phyloP scores from a whole-genome alignment of 176 grass and related monocot species.

The Cenchrus americanus region DNA sequence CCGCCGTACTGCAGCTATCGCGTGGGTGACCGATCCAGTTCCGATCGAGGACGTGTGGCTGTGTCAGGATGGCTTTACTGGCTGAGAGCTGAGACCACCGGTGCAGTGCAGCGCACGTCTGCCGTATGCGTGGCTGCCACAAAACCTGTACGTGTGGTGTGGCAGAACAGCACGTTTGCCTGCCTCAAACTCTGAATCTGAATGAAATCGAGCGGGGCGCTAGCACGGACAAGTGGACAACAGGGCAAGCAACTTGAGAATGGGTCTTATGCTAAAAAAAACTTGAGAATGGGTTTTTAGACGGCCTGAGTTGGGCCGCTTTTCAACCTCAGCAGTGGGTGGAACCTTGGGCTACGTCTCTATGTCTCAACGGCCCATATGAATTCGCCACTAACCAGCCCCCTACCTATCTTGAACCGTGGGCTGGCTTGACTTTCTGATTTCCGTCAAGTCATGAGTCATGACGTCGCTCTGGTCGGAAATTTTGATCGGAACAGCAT shows the following conservation, averaged over 20 bases:
- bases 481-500: neutral
- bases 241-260: too few species aligned
- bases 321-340: too few species aligned
- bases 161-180: too few species aligned
- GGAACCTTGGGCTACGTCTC: neutral
- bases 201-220: neutral
- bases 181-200: neutral
- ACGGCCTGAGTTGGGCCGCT: neutral
- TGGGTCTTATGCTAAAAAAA: too few species aligned
- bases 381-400: neutral
- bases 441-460: neutral
- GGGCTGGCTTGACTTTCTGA: neutral
- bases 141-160: too few species aligned
- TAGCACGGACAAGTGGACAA: too few species aligned
- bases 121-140: neutral
- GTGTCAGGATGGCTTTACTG: too few species aligned
- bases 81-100: neutral
- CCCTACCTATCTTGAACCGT: neutral
- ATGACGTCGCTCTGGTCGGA: neutral
- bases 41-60: neutral
- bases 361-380: neutral
- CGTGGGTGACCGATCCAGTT: neutral
- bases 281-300: neutral
- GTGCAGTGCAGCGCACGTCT: neutral
- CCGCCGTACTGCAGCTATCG: neutral